Conservation (phyloP, 2,329 filamentous ascomycete genomes). For the Lachnum nothofagi region DNA sequence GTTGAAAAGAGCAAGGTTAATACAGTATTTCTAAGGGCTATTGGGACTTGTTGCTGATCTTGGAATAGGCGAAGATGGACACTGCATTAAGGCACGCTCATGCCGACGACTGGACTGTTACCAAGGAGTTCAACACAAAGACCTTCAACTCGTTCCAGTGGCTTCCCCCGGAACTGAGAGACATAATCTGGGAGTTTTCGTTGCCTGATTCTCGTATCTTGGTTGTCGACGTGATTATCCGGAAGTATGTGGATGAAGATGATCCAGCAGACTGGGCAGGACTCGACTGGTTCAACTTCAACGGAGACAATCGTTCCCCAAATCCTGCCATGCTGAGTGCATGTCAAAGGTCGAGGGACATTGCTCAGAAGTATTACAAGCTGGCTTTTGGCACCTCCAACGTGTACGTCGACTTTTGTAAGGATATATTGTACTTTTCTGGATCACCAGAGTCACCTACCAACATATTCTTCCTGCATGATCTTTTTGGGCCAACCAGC, state of each 20-base stretch:
- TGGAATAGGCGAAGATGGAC: not conserved
- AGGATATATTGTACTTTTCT: constrained; percentile 1
- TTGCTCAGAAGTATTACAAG: not conserved
- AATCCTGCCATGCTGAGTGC: not conserved
- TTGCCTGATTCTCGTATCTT: not conserved
- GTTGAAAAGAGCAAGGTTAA: not conserved
- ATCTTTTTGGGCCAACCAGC: too few species aligned
- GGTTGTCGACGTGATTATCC: not conserved
- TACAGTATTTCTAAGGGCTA: not conserved
- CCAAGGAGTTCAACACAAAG: not conserved
- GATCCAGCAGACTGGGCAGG: too few species aligned
- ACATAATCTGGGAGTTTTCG: not conserved
- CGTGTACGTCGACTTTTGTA: not conserved
- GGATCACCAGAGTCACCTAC: too few species aligned
- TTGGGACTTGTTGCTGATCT: not conserved
- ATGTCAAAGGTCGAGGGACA: not conserved
- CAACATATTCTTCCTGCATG: too few species aligned
- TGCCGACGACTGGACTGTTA: not conserved
- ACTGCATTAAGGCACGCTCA: not conserved
- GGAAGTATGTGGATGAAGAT: too few species aligned
- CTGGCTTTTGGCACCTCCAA: not conserved
- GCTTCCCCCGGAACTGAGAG: not conserved
- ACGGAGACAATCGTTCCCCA: not conserved
- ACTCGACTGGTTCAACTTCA: not conserved
- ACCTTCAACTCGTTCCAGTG: not conserved